Conservation (phyloP, 306 rosid species). For the Cicer cuneatum region DNA sequence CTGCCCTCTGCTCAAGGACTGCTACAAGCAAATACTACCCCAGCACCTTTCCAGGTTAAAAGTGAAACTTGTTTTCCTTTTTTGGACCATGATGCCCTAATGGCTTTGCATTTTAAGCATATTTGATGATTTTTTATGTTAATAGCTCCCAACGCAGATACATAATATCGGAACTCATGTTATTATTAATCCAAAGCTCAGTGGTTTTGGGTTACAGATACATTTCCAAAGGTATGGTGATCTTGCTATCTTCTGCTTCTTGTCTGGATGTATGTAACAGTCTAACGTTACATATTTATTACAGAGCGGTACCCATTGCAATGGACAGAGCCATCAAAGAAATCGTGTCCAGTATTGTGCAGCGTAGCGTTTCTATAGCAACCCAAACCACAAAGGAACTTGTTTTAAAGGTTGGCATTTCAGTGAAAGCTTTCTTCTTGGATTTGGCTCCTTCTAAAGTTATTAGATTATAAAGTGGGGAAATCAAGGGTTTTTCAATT, state of each 20-base stretch:
- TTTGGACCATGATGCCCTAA: neutral
- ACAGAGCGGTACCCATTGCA: conserved; percentile 86
- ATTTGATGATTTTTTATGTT: conserved; percentile 39
- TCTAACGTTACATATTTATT: conserved; percentile 40
- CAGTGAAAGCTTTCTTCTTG: conserved; percentile 11
- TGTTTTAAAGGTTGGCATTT: conserved; percentile 81
- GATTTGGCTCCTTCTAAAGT: neutral
- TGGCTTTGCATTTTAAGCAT: conserved; percentile 6
- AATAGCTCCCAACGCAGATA: conserved; percentile 74
- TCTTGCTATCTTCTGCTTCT: conserved; percentile 30
- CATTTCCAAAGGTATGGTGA: conserved; percentile 88
- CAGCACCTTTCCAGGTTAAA: conserved; percentile 77
- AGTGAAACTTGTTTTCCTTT: conserved; percentile 25
- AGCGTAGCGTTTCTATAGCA: conserved; percentile 98
- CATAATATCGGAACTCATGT: conserved; percentile 86
- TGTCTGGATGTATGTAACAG: conserved; percentile 13
- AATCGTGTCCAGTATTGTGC: conserved; percentile 82
- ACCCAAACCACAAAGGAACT: conserved; percentile 98
- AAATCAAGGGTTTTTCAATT: conserved; percentile 16
- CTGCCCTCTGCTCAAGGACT: conserved; percentile 87
- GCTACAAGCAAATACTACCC: conserved; percentile 69
- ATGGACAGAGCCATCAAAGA: conserved; percentile 98
- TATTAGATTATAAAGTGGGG: neutral
- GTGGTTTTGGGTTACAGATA: conserved; percentile 68
- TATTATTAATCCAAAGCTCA: conserved; percentile 84